phyloP scores from a whole-genome alignment of 495 filamentous ascomycete genomes.

The Penicillium turbatum region DNA sequence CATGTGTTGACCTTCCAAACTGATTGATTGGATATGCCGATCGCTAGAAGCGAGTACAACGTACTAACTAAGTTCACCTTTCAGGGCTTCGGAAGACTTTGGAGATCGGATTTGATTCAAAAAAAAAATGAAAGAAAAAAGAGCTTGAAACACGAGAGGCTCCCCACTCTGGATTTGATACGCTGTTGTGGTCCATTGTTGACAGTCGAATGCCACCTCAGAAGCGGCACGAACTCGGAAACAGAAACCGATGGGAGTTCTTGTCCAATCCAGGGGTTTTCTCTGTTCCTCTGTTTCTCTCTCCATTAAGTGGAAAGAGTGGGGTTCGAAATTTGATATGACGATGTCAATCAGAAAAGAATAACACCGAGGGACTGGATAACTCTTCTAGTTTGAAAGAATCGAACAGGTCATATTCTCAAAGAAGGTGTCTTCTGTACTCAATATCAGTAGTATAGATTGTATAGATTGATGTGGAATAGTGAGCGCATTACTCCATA shows the following conservation, averaged over 20 bases:
- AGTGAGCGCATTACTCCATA: too few species aligned
- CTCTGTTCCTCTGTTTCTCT: not conserved
- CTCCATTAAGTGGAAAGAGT: slow-evolving; percentile 1
- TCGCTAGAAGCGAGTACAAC: slow-evolving; percentile 4
- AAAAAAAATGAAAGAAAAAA: not conserved
- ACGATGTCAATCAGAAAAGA: slow-evolving; percentile 1
- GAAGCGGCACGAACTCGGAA: slow-evolving; percentile 13
- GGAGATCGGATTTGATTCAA: slow-evolving; percentile 4
- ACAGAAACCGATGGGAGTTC: slow-evolving; percentile 12
- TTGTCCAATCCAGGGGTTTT: slow-evolving; percentile 15
- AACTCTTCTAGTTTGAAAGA: not conserved
- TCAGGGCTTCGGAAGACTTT: slow-evolving; percentile 2
- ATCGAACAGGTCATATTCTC: not conserved
- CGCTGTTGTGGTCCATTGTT: not conserved
- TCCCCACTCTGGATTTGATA: slow-evolving; percentile 2
- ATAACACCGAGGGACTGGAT: not conserved
- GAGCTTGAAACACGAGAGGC: slow-evolving; percentile 9
- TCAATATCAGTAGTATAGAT: too few species aligned
- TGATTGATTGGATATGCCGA: slow-evolving; percentile 16
- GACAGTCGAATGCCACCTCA: slow-evolving; percentile 3
- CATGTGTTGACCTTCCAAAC: slow-evolving; percentile 12
- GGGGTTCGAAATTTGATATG: not conserved
- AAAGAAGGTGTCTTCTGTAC: too few species aligned
- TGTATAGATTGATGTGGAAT: too few species aligned
- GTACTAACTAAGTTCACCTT: not conserved